Evolutionary conservation across 805 yeast species (phyloP).

Genomic region (Blastobotrys peoriensis): DNA sequence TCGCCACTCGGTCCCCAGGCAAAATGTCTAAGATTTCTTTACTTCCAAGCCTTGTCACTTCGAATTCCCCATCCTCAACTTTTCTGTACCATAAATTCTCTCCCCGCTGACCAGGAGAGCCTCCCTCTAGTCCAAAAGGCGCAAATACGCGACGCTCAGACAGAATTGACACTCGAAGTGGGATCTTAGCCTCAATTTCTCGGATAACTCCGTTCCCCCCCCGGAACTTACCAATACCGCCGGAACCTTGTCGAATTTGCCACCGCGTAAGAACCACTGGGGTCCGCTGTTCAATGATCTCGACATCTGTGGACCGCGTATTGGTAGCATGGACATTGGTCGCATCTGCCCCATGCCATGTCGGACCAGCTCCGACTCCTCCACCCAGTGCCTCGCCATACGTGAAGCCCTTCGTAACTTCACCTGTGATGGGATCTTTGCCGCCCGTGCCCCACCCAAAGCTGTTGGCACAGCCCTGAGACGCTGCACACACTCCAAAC

Average conservation of each 20-base stretch:
- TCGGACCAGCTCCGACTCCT: slow-evolving; percentile 87
- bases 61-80: slow-evolving; percentile 28
- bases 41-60: slow-evolving; percentile 69
- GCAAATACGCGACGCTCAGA: slow-evolving; percentile 81
- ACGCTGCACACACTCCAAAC: slow-evolving; percentile 84
- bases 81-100: slow-evolving; percentile 40
- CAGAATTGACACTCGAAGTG: slow-evolving; percentile 69
- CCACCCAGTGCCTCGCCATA: slow-evolving; percentile 95
- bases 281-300: slow-evolving; percentile 79
- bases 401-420: slow-evolving; percentile 55
- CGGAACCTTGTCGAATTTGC: slow-evolving; percentile 63
- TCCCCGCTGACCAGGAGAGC: slow-evolving; percentile 70
- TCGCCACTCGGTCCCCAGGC: slow-evolving; percentile 60
- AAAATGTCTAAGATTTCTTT: slow-evolving; percentile 53
- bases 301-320: slow-evolving; percentile 88
- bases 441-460: slow-evolving; percentile 86
- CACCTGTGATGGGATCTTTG: slow-evolving; percentile 41
- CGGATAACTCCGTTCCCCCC: slow-evolving; percentile 89
- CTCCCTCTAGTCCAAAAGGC: slow-evolving; percentile 86
- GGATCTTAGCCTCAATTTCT: slow-evolving; percentile 71
- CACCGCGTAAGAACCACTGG: slow-evolving; percentile 75
- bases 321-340: slow-evolving; percentile 94
- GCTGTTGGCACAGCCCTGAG: slow-evolving; percentile 94
- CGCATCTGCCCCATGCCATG: slow-evolving; percentile 80
- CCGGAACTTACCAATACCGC: slow-evolving; percentile 64